Conservation (phyloP, 805 yeast species). For the Helenozyma baotianmanensis region DNA sequence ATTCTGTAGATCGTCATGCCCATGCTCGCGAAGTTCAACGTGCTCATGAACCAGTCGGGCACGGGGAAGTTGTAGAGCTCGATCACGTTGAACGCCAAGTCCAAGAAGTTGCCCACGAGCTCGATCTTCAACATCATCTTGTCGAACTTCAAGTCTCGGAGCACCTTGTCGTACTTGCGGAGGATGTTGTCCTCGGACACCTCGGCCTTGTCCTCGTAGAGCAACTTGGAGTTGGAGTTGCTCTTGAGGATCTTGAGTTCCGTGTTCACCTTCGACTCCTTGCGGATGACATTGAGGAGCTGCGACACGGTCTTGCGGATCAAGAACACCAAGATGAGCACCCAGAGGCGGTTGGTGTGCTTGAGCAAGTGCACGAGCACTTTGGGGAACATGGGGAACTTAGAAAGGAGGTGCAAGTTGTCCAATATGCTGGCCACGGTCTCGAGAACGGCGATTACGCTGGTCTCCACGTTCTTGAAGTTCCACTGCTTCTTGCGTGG, state of each 20-base stretch:
- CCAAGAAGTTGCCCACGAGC: slow-evolving; percentile 39
- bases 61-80: slow-evolving; percentile 33
- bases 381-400: slow-evolving; percentile 41
- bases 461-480: slow-evolving; percentile 27
- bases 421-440: slow-evolving; percentile 36
- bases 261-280: slow-evolving; percentile 32
- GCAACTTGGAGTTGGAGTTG: slow-evolving; percentile 18
- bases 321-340: slow-evolving; percentile 35
- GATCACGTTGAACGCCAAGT: slow-evolving; percentile 35
- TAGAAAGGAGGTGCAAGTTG: slow-evolving; percentile 38
- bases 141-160: slow-evolving; percentile 40
- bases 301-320: slow-evolving; percentile 40
- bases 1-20: slow-evolving; percentile 45
- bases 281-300: slow-evolving; percentile 35
- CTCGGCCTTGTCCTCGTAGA: slow-evolving; percentile 17
- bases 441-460: slow-evolving; percentile 29
- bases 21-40: slow-evolving; percentile 39
- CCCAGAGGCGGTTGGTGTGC: slow-evolving; percentile 42
- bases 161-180: slow-evolving; percentile 34
- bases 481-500: slow-evolving; percentile 15
- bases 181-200: slow-evolving; percentile 19
- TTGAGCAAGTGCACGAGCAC: slow-evolving; percentile 26
- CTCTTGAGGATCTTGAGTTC: slow-evolving; percentile 30
- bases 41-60: slow-evolving; percentile 40
- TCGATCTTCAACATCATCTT: slow-evolving; percentile 38